Percentiles rank a stretch among this genome's conserved stretches.
phyloP scores from a whole-genome alignment of 2,329 filamentous ascomycete species.

The Fusarium luffae region DNA sequence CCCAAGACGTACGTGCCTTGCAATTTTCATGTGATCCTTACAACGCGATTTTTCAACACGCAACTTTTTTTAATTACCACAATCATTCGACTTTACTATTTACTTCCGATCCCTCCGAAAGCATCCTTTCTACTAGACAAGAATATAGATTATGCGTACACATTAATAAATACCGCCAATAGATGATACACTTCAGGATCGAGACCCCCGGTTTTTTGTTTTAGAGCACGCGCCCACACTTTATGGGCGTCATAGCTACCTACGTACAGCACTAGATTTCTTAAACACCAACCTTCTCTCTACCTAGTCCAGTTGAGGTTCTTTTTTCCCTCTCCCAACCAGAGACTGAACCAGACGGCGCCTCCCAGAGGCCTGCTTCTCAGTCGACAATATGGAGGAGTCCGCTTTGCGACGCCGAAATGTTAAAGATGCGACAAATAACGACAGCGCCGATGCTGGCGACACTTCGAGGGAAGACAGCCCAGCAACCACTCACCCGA shows the following conservation, averaged over 20 bases:
- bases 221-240: constrained; percentile 35
- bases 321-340: constrained; percentile 1
- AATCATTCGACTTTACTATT: not conserved
- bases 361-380: constrained; percentile 35
- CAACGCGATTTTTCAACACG: constrained; percentile 5
- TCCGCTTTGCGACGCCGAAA: constrained; percentile 51
- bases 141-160: not conserved
- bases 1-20: not conserved
- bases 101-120: not conserved
- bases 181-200: constrained; percentile 24
- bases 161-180: constrained; percentile 9
- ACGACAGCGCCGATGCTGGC: constrained; percentile 33
- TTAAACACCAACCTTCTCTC: constrained; percentile 9
- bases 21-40: constrained; percentile 32
- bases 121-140: not conserved
- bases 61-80: constrained; percentile 5
- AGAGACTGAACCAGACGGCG: constrained; percentile 24
- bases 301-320: not conserved
- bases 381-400: constrained; percentile 47
- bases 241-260: constrained; percentile 43
- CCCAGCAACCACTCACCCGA: constrained; percentile 38
- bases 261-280: constrained; percentile 21
- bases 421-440: constrained; percentile 28
- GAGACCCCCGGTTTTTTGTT: constrained; percentile 36
- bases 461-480: constrained; percentile 45